phyloP scores from a whole-genome alignment of 306 rosid species.

The Lathyrus oleraceus region DNA sequence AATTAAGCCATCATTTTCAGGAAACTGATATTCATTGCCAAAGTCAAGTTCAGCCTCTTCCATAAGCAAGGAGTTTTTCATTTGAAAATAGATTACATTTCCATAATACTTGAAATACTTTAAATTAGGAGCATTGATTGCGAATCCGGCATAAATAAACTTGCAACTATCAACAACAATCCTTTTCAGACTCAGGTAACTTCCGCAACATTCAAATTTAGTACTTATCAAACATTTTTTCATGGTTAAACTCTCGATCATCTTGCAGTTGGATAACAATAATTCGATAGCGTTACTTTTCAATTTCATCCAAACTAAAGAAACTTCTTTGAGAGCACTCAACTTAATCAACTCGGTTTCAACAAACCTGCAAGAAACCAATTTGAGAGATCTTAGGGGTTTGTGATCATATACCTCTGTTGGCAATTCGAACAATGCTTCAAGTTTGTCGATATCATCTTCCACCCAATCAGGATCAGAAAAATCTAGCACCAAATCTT shows the following conservation, averaged over 20 bases:
- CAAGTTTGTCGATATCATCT: neutral
- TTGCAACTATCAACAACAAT: slow-evolving; percentile 12
- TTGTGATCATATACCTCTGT: neutral
- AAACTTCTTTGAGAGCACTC: slow-evolving; percentile 5
- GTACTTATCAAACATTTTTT: neutral
- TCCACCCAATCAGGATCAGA: neutral
- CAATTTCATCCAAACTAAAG: slow-evolving; percentile 1
- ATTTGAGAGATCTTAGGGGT: neutral
- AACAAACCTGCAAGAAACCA: slow-evolving; percentile 11
- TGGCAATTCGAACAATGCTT: slow-evolving; percentile 9
- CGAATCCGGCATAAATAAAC: neutral
- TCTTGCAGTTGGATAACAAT: neutral
- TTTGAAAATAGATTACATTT: neutral
- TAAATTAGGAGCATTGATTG: slow-evolving; percentile 26
- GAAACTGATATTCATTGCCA: neutral
- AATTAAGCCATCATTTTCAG: neutral
- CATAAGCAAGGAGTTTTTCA: neutral
- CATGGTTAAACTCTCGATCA: slow-evolving; percentile 15
- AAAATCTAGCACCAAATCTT: slow-evolving; percentile 28
- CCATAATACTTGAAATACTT: slow-evolving; percentile 18
- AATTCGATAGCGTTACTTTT: neutral
- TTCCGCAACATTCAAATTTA: neutral
- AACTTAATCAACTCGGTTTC: neutral
- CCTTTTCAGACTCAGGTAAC: neutral
- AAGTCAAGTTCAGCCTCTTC: slow-evolving; percentile 28